Base-by-base conservation (phyloP, 495 filamentous ascomycete genomes). In the Poronia punctata region DNA sequence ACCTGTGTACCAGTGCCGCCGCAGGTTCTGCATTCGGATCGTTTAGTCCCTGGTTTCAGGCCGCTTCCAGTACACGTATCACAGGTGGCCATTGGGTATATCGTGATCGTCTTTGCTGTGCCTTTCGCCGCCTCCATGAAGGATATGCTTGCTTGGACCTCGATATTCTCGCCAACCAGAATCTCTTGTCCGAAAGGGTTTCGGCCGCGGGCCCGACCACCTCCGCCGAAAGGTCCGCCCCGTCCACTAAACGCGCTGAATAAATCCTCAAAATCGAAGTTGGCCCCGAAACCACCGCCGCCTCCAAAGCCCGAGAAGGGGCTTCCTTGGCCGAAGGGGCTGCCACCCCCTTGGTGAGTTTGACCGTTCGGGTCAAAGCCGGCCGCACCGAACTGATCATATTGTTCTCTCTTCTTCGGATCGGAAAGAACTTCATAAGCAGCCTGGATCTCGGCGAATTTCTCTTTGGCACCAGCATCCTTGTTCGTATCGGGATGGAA, bases 401-500 rank as follows among this genome's bases (percentile, higher is more conserved):
- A 98, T 35, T 85, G 82, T 56, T 90, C 81, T 53, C 82, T 82
- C 73, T 96, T 97, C 62, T 92, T 79, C 7, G 88, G 71, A 58
- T 98, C 88, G 23, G 84, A 88, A 3, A 98, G 72, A 24, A 96
- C 66, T 59, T 98, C 92, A 58, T 97, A 98, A 2, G 92, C 85
- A 1, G 82, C 71, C 59, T 96, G 92, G 38, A 92, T 84, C 47
- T 95, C 92, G 30, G 80, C 70, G 56, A 98, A 98, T 53, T 84
- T 90, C 38, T 97, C 92, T 60, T 96, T 96, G 21, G 92, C 90
- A 5, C 67, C 69, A 6, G 87, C 57, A 37, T 95, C 92, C 64
- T 96, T 98, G 68, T 95, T 97, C 25, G 92, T 95, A 61, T 98
- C 92, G 6, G 92, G 92, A 53, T 98, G 92, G 58, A 80, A 98